A percentile compares a stretch with the other conserved stretches of the same genome.
phyloP scores from a whole-genome alignment of 371 early-diverging fungal genomes.

The Actinomucor elegans region DNA sequence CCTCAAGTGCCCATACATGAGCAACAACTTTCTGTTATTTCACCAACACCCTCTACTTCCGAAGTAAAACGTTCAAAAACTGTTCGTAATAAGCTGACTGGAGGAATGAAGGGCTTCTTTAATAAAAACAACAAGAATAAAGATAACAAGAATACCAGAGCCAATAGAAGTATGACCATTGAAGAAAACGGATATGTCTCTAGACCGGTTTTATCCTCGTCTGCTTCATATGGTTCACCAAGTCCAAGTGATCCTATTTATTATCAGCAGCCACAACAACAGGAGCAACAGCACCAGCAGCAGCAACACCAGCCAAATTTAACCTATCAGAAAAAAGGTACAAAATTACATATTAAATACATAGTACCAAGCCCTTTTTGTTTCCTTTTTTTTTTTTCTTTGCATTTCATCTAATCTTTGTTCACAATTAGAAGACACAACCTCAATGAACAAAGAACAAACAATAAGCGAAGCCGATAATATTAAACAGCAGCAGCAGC shows the following conservation, averaged over 20 bases:
- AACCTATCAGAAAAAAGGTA: constrained; percentile 9
- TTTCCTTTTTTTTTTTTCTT: not conserved
- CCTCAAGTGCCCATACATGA: constrained; percentile 18
- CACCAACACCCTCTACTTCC: constrained; percentile 14
- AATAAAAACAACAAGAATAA: constrained; percentile 16
- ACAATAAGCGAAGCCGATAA: not conserved
- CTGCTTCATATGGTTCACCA: constrained; percentile 23
- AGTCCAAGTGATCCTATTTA: not conserved
- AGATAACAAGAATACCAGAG: not conserved
- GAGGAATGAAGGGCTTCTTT: constrained; percentile 29
- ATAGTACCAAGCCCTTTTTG: not conserved
- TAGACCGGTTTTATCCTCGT: constrained; percentile 17
- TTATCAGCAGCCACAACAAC: not conserved
- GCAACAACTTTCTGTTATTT: not conserved
- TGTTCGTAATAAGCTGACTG: constrained; percentile 28
- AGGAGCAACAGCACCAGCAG: not conserved
- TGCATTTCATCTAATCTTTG: not conserved
- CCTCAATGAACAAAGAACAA: not conserved
- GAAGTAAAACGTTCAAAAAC: constrained; percentile 31
- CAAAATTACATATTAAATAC: not conserved
- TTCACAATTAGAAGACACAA: not conserved
- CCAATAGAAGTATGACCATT: not conserved
- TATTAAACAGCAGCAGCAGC: not conserved
- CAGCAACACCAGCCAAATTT: not conserved
- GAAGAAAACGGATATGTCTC: not conserved